phyloP scores from a whole-genome alignment of 2,329 filamentous ascomycete genomes.

The Trichoderma atroviride region DNA sequence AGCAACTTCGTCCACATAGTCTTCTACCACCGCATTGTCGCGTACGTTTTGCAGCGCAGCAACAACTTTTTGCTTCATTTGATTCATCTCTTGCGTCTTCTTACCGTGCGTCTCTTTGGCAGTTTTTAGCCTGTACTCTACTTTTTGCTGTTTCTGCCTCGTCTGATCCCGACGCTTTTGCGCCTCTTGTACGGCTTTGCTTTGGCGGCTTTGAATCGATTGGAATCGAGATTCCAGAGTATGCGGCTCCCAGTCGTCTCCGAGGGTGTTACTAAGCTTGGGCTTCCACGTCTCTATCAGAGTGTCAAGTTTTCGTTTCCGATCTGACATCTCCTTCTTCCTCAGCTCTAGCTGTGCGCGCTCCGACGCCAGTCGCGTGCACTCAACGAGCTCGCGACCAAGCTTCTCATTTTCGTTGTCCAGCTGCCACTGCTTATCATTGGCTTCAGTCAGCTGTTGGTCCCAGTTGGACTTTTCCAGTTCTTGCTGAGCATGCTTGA shows the following conservation, averaged over 20 bases:
- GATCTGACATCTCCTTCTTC: slow-evolving; percentile 76
- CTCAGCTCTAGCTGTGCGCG: slow-evolving; percentile 81
- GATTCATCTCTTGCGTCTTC: slow-evolving; percentile 63
- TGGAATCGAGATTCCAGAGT: slow-evolving; percentile 75
- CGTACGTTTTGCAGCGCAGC: slow-evolving; percentile 50
- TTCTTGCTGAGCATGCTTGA: slow-evolving; percentile 65
- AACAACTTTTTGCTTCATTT: slow-evolving; percentile 61
- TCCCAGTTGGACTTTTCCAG: slow-evolving; percentile 70
- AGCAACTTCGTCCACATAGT: slow-evolving; percentile 55
- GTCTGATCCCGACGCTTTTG: slow-evolving; percentile 71
- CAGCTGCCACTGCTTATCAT: slow-evolving; percentile 65
- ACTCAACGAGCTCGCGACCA: slow-evolving; percentile 79
- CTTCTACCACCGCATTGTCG: slow-evolving; percentile 53
- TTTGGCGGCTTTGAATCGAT: slow-evolving; percentile 59
- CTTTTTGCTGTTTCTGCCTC: slow-evolving; percentile 72
- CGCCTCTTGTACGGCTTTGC: slow-evolving; percentile 61
- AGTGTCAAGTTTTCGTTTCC: slow-evolving; percentile 74
- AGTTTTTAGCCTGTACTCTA: slow-evolving; percentile 72
- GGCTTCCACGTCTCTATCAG: slow-evolving; percentile 74
- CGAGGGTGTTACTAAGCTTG: slow-evolving; percentile 68
- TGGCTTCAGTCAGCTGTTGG: slow-evolving; percentile 66
- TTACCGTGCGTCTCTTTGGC: slow-evolving; percentile 65
- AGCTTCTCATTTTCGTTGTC: slow-evolving; percentile 74
- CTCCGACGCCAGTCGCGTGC: slow-evolving; percentile 78
- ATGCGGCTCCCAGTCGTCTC: slow-evolving; percentile 66